These are phyloP conservation scores for Blastobotrys attinorum DNA, from an alignment of 805 yeast genomes.

Conservation along the genomic window DNA sequence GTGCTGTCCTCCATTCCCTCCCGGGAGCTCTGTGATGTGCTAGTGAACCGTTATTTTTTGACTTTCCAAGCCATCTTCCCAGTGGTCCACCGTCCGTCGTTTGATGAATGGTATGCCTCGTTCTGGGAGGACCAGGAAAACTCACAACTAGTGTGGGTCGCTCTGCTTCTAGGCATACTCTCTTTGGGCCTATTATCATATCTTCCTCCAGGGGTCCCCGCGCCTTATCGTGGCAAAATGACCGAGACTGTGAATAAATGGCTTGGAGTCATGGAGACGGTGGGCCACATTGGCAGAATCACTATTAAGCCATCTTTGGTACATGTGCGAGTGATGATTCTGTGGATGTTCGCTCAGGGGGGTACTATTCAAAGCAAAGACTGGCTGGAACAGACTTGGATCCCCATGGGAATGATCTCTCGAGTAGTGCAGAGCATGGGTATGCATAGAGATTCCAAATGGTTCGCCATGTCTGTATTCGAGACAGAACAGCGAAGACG, in stretches of 20 bases:
- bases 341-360: constrained; percentile 25
- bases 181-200: constrained; percentile 23
- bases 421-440: constrained; percentile 30
- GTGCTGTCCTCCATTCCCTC: constrained; percentile 22
- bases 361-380: constrained; percentile 12
- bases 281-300: constrained; percentile 24
- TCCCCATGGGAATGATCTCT: constrained; percentile 23
- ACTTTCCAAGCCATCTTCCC: constrained; percentile 22
- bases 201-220: constrained; percentile 19
- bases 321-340: constrained; percentile 22
- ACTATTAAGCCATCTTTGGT: constrained; percentile 25
- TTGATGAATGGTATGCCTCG: constrained; percentile 20
- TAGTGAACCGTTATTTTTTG: constrained; percentile 24
- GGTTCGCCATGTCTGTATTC: constrained; percentile 25
- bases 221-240: constrained; percentile 13
- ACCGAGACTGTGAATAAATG: constrained; percentile 20
- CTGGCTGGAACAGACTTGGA: constrained; percentile 23
- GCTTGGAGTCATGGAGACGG: constrained; percentile 24
- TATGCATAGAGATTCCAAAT: constrained; percentile 29
- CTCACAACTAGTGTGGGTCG: constrained; percentile 25
- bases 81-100: constrained; percentile 24
- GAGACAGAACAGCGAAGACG: constrained; percentile 26
- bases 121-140: constrained; percentile 25
- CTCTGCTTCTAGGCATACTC: constrained; percentile 23
- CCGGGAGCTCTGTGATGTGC: constrained; percentile 16